Evolutionary conservation across 345 rosid species (phyloP).

Genomic region (Raphanus sativus): DNA sequence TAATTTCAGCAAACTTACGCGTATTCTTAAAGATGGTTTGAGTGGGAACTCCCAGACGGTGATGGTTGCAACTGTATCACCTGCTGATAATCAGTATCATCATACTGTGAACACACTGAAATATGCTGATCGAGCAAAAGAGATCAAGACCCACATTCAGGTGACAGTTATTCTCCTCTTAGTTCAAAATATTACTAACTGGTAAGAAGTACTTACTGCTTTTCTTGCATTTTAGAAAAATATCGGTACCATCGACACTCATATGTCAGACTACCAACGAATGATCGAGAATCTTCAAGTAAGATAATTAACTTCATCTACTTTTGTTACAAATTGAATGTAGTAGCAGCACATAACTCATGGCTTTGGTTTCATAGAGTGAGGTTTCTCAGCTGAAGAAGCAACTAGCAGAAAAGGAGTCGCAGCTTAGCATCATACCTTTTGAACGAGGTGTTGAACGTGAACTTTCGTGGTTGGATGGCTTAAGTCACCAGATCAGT

Average conservation of each 20-base stretch:
- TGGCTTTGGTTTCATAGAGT: constrained; percentile 45
- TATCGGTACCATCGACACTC: constrained; percentile 83
- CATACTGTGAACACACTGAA: constrained; percentile 86
- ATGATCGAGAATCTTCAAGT: constrained; percentile 98
- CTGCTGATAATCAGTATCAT: constrained; percentile 46
- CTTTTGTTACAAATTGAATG: not conserved
- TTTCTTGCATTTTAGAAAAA: constrained; percentile 59
- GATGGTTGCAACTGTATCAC: constrained; percentile 75
- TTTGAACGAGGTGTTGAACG: constrained; percentile 71
- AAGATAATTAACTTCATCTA: constrained; percentile 4
- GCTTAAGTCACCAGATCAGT: constrained; percentile 84
- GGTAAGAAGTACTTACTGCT: constrained; percentile 25
- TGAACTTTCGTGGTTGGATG: constrained; percentile 87
- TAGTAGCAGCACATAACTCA: constrained; percentile 21
- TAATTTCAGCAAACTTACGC: constrained; percentile 60
- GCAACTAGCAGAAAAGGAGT: constrained; percentile 85
- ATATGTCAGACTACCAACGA: constrained; percentile 89
- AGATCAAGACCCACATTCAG: constrained; percentile 88
- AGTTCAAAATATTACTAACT: not conserved
- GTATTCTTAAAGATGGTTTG: constrained; percentile 97
- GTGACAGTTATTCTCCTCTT: constrained; percentile 14
- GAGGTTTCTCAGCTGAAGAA: constrained; percentile 82
- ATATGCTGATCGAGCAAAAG: constrained; percentile 98
- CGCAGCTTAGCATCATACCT: constrained; percentile 68
- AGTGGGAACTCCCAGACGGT: constrained; percentile 97